phyloP scores from a whole-genome alignment of 345 rosid species.

The Pistacia integerrima region DNA sequence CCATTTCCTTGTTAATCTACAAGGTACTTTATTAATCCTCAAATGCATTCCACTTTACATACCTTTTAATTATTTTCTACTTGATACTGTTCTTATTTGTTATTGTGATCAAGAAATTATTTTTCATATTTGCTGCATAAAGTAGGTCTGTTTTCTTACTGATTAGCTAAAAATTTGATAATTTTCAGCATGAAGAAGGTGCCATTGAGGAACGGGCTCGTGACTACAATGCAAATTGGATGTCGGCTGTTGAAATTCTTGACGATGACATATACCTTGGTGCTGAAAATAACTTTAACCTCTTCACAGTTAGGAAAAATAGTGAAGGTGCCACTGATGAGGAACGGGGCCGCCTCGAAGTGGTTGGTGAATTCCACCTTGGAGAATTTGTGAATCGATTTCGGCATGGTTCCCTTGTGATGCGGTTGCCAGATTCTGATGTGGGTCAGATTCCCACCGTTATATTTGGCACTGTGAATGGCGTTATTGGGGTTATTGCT shows the following conservation, averaged over 20 bases:
- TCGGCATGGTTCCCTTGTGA: slow-evolving; percentile 93
- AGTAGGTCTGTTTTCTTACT: background rate
- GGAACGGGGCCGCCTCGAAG: slow-evolving; percentile 83
- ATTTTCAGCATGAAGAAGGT: slow-evolving; percentile 83
- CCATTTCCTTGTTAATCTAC: slow-evolving; percentile 86
- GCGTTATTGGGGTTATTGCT: slow-evolving; percentile 90
- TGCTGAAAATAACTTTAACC: slow-evolving; percentile 79
- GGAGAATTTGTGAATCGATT: slow-evolving; percentile 92
- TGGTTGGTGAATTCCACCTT: slow-evolving; percentile 86
- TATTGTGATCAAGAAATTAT: slow-evolving; percentile 3
- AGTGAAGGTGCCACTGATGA: slow-evolving; percentile 91
- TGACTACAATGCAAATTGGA: slow-evolving; percentile 90
- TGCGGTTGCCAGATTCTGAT: slow-evolving; percentile 89
- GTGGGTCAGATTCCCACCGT: slow-evolving; percentile 83
- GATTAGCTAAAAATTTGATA: background rate
- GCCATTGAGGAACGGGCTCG: slow-evolving; percentile 88
- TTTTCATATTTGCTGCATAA: background rate
- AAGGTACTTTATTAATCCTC: slow-evolving; percentile 46
- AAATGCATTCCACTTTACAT: background rate
- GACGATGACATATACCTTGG: slow-evolving; percentile 87
- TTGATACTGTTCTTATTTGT: background rate
- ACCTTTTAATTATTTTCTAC: background rate
- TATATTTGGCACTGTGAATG: slow-evolving; percentile 85
- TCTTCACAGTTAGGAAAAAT: slow-evolving; percentile 80
- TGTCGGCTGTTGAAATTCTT: slow-evolving; percentile 90